These are phyloP conservation scores for Massarina eburnea DNA, from an alignment of 2,329 filamentous ascomycete species.

Conservation along the genomic window DNA sequence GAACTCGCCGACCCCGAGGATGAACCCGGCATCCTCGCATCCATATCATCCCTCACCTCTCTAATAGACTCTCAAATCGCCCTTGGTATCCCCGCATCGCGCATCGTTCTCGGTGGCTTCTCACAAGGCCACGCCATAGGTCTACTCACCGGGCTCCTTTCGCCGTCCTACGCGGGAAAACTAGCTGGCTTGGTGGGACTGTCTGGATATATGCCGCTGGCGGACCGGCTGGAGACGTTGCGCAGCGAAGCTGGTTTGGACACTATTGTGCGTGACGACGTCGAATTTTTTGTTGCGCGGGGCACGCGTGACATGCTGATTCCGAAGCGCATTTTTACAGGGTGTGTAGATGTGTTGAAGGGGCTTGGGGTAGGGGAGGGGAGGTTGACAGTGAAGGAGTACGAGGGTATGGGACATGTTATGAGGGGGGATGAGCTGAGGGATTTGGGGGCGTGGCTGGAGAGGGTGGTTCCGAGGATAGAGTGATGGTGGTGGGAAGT, in stretches of 20 bases:
- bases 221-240: slow-evolving; percentile 42
- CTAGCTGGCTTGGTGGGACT: slow-evolving; percentile 48
- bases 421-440: slow-evolving; percentile 47
- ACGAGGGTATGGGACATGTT: slow-evolving; percentile 53
- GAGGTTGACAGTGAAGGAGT: slow-evolving; percentile 47
- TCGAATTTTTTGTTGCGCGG: slow-evolving; percentile 51
- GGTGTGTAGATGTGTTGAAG: slow-evolving; percentile 46
- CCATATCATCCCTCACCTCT: slow-evolving; percentile 44
- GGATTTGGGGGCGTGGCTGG: slow-evolving; percentile 50
- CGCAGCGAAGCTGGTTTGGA: slow-evolving; percentile 41
- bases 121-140: slow-evolving; percentile 52
- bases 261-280: slow-evolving; percentile 34
- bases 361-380: slow-evolving; percentile 44
- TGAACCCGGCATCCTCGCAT: slow-evolving; percentile 46
- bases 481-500: too few species aligned
- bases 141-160: slow-evolving; percentile 47
- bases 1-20: slow-evolving; percentile 52
- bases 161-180: slow-evolving; percentile 43
- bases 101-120: slow-evolving; percentile 53
- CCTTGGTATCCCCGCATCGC: slow-evolving; percentile 44
- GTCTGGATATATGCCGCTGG: slow-evolving; percentile 52
- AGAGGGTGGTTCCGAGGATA: slow-evolving; percentile 42
- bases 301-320: slow-evolving; percentile 53
- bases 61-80: slow-evolving; percentile 47
- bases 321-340: slow-evolving; percentile 46